Evolutionary conservation across 2,329 filamentous ascomycete genomes (phyloP).

Genomic region (Penicillium sp.): DNA sequence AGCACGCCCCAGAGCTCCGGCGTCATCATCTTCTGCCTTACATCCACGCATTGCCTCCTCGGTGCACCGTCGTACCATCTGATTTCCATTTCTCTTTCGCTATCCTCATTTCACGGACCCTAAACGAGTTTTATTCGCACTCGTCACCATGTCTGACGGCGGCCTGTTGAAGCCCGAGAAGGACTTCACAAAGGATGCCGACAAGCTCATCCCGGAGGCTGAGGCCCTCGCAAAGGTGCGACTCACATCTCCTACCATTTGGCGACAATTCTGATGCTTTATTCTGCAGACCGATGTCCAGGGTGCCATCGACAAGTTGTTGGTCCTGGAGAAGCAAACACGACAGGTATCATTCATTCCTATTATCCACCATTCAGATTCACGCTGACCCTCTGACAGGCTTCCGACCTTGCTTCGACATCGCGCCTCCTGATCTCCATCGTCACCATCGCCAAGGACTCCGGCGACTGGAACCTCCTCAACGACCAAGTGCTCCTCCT

Average conservation of each 20-base stretch:
- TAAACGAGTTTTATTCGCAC: slow-evolving; percentile 13
- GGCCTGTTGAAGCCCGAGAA: slow-evolving; percentile 88
- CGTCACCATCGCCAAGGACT: slow-evolving; percentile 90
- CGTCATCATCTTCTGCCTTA: slow-evolving; percentile 12
- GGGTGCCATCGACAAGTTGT: slow-evolving; percentile 89
- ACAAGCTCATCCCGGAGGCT: slow-evolving; percentile 85
- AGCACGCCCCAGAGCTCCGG: slow-evolving; percentile 19
- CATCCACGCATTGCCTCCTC: slow-evolving; percentile 5
- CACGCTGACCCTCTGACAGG: slow-evolving; percentile 51
- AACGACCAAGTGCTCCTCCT: slow-evolving; percentile 95
- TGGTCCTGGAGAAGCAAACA: slow-evolving; percentile 90
- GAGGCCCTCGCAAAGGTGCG: slow-evolving; percentile 82
- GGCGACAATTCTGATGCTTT: slow-evolving; percentile 19
- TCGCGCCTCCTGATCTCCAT: slow-evolving; percentile 84
- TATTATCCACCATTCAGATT: not conserved
- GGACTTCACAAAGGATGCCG: slow-evolving; percentile 96
- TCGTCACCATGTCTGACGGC: slow-evolving; percentile 72
- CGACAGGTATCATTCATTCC: slow-evolving; percentile 66
- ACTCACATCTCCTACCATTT: not conserved
- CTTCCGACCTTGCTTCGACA: slow-evolving; percentile 92
- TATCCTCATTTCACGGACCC: not conserved
- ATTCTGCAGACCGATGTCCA: slow-evolving; percentile 62
- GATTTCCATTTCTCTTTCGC: not conserved
- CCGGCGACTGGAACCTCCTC: slow-evolving; percentile 87
- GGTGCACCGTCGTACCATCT: not conserved